Evolutionary conservation across 139 green algal genomes (phyloP), one percentile per base, ranked within the genome.

Genomic region (Picochlorum sp.): DNA sequence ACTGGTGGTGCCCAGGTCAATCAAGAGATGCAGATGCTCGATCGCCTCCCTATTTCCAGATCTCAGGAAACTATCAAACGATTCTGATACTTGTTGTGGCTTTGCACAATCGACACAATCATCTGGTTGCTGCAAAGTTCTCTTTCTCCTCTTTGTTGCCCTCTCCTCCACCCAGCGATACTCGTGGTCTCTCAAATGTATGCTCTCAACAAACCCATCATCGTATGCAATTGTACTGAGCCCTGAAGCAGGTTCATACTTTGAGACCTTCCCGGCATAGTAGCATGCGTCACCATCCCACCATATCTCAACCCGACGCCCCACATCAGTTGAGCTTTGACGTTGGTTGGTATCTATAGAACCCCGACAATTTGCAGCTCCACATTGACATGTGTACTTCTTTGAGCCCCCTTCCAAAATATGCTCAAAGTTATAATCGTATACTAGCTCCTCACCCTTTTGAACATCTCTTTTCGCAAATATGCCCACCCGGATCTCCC

Each of bases 391-490:
- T 62, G 49, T 60, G 64, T 83, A 82, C 24, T 56, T 71, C 11
- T 68, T 67, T 20, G 65, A 66, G 13, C 56, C 60, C 20, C 34
- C 45, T 21, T 49, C 54, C 38, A 75, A 56, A 52, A 66, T 21
- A 38, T 83, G 78, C 65, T 85, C 67, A 64, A 89, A 86, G 30
- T 80, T 45, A 77, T 95, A 96, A 81, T 96, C 85, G 60, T 95
- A 96, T 9, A 78, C 85, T 24, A 95, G 68, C 81, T 96, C 88
- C 60, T 92, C 83, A 2, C 85, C 85, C 0, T 80, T 57, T 34
- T 23, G 14, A 4, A 94, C 66, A 60, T 90, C 74, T 7, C 64
- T 45, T 26, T 57, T 30, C 3, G 80, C 51, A 65, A 85, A 78
- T 37, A 86, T 74, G 60, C 78, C 80, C 9, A 86, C 72, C 14